Conservation (phyloP, 23 red algal genomes). For the Gracilaria vermiculophylla region DNA sequence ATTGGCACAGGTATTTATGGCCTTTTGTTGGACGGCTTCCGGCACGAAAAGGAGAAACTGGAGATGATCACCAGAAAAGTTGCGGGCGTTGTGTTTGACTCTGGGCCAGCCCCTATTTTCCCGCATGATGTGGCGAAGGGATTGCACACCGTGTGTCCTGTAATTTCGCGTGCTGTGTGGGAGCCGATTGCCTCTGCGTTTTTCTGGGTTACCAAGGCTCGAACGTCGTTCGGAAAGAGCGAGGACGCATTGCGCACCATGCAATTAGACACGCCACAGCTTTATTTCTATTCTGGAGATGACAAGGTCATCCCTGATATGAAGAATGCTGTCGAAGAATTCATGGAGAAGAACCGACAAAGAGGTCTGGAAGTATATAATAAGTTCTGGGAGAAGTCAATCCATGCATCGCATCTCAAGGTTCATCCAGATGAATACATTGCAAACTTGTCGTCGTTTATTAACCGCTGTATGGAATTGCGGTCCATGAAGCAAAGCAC, state of each 20-base stretch:
- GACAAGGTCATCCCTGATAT: constrained; percentile 83
- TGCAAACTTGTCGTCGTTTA: constrained; percentile 66
- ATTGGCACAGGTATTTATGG: constrained; percentile 99
- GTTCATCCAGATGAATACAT: constrained; percentile 96
- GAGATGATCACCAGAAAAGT: constrained; percentile 68
- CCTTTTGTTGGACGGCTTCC: constrained; percentile 72
- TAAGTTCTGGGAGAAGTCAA: constrained; percentile 88
- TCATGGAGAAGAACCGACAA: constrained; percentile 84
- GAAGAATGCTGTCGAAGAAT: constrained; percentile 80
- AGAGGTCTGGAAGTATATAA: constrained; percentile 90
- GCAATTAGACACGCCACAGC: constrained; percentile 85
- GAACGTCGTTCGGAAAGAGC: constrained; percentile 56
- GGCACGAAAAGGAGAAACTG: constrained; percentile 69
- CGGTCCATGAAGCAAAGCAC: neutral
- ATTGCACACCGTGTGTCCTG: constrained; percentile 89
- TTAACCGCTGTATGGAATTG: constrained; percentile 79
- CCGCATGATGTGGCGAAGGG: constrained; percentile 84
- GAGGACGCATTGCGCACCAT: constrained; percentile 80
- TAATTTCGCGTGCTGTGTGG: constrained; percentile 76
- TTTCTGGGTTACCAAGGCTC: constrained; percentile 82
- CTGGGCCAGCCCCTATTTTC: constrained; percentile 86
- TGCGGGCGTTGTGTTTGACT: constrained; percentile 92
- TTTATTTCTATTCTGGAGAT: constrained; percentile 98
- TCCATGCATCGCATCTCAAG: constrained; percentile 86
- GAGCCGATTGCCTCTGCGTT: constrained; percentile 57